Evolutionary conservation across 176 grass and related monocot genomes (phyloP), one percentile per base, ranked within the genome.

Genomic region (Metroxylon sagu): DNA sequence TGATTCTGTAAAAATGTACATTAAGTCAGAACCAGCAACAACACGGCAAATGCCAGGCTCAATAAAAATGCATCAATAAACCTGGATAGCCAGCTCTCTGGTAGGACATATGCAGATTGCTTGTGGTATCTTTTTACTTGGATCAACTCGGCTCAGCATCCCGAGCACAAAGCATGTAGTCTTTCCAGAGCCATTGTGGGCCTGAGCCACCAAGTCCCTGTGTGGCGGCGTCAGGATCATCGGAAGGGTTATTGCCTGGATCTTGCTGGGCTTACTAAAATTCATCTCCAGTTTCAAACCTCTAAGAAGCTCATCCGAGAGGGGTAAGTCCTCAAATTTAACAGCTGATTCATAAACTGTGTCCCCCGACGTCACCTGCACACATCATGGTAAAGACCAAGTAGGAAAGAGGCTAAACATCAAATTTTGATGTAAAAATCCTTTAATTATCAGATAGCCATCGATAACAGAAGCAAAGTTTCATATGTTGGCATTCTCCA

Each of bases 101-200:
- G 90, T 95, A 52, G 90, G 86, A 52, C 90, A 95, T 65, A 95
- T 81, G 79, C 90, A 95, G 30, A 95, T 77, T 27, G 90, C 90
- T 79, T 95, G 90, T 4, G 86, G 86, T 19, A 72, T 54, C 70
- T 79, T 85, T 43, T 27, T 83, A 3, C 54, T 72, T 6, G 84
- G 78, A 74, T 96, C 69, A 14, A 97, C 80, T 5, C 92, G 80
- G 69, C 87, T 97, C 63, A 97, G 75, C 92, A 97, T 97, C 60
- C 92, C 92, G n/a, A 97, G 84, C 54, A 85, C 83, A 62, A 97
- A 97, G 59, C 92, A 97, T 21, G 81, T 97, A 50, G 92, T 97
- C 77, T 97, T 97, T 63, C 87, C 87, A 4, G 87, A 97, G 48
- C 87, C 83, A 66, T 91, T 97, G 58, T 97, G 92, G 16, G 87